Evolutionary conservation across 2,329 filamentous ascomycete species (phyloP).

Genomic region (Leptographium galeiforme): DNA sequence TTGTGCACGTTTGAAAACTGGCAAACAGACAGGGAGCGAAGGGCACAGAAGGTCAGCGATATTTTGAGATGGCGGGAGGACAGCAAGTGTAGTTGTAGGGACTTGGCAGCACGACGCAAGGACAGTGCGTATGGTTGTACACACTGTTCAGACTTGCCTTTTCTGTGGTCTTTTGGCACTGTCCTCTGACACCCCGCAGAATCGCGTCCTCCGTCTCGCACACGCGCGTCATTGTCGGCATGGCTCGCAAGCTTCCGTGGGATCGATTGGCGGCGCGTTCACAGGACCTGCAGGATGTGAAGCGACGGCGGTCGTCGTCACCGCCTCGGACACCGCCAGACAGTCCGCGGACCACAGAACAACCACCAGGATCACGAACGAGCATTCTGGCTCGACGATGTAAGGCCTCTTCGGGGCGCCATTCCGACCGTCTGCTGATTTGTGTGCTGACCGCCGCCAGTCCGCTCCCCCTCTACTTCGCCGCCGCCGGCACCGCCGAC

Average conservation of each 20-base stretch:
- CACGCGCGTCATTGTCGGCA: background rate
- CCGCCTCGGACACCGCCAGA: background rate
- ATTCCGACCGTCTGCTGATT: background rate
- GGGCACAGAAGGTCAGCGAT: too few species aligned
- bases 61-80: too few species aligned
- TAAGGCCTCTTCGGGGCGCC: too few species aligned
- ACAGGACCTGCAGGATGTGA: too few species aligned
- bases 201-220: background rate
- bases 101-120: too few species aligned
- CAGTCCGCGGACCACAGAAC: background rate
- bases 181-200: background rate
- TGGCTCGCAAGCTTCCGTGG: conserved; percentile 14
- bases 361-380: background rate
- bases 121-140: too few species aligned
- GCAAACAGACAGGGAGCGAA: background rate
- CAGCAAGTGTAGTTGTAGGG: too few species aligned
- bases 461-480: conserved; percentile 18
- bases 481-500: conserved; percentile 16
- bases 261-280: background rate
- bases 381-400: background rate
- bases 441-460: conserved; percentile 2
- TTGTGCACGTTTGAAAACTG: background rate
- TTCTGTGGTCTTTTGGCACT: background rate
- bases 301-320: background rate
- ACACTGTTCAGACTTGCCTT: background rate